phyloP scores from a whole-genome alignment of 2,329 filamentous ascomycete species.

The Colletotrichum lentis region DNA sequence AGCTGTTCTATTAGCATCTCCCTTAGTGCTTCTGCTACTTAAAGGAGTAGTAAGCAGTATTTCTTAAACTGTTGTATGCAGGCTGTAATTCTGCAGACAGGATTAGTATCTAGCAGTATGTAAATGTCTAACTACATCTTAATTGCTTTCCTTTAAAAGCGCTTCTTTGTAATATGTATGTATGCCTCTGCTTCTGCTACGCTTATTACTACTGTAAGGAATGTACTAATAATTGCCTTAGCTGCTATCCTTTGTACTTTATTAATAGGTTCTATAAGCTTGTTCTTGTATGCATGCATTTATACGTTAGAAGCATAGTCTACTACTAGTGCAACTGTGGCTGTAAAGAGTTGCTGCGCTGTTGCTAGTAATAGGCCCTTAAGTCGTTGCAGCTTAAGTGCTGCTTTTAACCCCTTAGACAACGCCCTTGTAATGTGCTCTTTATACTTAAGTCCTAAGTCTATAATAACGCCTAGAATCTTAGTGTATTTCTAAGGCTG shows the following conservation, averaged over 20 bases:
- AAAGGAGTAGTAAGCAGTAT: neutral
- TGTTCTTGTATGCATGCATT: conserved; percentile 40
- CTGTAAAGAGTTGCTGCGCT: conserved; percentile 41
- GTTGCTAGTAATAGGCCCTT: conserved; percentile 37
- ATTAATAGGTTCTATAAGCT: conserved; percentile 27
- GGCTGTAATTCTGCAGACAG: too few species aligned
- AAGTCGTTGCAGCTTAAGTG: conserved; percentile 36
- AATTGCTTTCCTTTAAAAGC: conserved; percentile 36
- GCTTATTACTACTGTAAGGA: conserved; percentile 38
- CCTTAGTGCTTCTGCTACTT: neutral
- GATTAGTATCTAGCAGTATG: too few species aligned
- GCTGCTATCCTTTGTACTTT: conserved; percentile 33
- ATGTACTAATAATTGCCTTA: conserved; percentile 39
- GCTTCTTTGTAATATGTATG: conserved; percentile 36
- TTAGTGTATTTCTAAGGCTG: neutral
- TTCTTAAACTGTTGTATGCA: neutral
- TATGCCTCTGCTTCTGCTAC: conserved; percentile 40
- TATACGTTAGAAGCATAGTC: conserved; percentile 43
- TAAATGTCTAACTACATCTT: neutral
- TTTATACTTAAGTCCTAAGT: conserved; percentile 40
- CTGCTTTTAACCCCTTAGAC: conserved; percentile 41
- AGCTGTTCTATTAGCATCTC: neutral
- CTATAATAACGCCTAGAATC: neutral
- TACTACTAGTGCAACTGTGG: conserved; percentile 41
- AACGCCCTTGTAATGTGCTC: conserved; percentile 41